Percentiles rank a stretch among this genome's conserved stretches.
phyloP scores from a whole-genome alignment of 768 basidiomycete species.

The Lactarius hengduanensis region DNA sequence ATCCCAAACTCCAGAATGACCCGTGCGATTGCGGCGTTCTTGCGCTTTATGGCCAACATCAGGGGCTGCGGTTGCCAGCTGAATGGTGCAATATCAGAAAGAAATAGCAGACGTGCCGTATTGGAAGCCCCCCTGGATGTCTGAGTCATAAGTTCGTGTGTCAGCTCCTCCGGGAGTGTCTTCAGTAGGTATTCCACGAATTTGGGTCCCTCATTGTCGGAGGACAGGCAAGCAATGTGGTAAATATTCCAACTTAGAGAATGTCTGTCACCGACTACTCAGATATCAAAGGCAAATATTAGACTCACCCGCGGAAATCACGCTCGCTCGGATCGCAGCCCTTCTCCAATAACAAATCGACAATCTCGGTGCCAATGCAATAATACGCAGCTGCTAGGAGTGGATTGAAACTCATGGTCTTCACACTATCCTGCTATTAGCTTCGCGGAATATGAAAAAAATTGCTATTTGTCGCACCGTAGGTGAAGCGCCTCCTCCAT shows the following conservation, averaged over 20 bases:
- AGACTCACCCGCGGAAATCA: conserved; percentile 46
- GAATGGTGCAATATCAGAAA: conserved; percentile 1
- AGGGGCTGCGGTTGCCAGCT: conserved; percentile 43
- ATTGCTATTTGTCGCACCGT: conserved; percentile 37
- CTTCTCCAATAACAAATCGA: conserved; percentile 53
- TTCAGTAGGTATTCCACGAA: conserved; percentile 45
- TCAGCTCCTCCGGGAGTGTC: conserved; percentile 52
- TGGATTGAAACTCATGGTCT: conserved; percentile 47
- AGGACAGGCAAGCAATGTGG: conserved; percentile 43
- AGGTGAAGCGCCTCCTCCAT: conserved; percentile 44
- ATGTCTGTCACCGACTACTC: not conserved
- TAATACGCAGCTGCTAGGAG: conserved; percentile 44
- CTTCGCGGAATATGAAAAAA: not conserved
- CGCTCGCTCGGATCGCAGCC: conserved; percentile 45
- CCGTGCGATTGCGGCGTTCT: conserved; percentile 33
- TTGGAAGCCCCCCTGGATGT: conserved; percentile 46
- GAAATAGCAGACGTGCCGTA: conserved; percentile 42
- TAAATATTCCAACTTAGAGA: conserved; percentile 53
- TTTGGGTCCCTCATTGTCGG: conserved; percentile 31
- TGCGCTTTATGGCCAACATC: conserved; percentile 48
- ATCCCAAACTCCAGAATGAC: conserved; percentile 42
- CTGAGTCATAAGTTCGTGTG: conserved; percentile 44
- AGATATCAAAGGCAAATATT: not conserved
- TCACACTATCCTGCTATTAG: conserved; percentile 39
- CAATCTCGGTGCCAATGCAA: conserved; percentile 34